Conservation (phyloP, 2,329 filamentous ascomycete species). For the Pochonia chlamydosporia region DNA sequence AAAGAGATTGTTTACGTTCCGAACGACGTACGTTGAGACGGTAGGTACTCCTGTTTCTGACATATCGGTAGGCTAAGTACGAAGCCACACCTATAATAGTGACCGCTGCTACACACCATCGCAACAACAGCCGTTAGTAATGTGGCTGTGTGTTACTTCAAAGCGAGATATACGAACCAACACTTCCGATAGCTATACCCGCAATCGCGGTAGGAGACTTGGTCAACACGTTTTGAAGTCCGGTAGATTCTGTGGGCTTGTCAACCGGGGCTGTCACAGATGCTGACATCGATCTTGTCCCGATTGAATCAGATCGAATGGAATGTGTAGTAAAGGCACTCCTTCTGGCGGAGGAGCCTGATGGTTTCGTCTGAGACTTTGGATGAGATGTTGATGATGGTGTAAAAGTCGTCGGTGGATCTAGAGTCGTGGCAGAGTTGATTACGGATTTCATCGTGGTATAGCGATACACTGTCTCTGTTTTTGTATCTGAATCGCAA, state of each 20-base stretch:
- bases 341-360: background rate
- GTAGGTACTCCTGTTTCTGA: background rate
- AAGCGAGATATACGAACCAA: background rate
- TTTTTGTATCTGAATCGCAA: slow-evolving; percentile 13
- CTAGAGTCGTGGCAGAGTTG: background rate
- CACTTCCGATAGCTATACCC: background rate
- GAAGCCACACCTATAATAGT: background rate
- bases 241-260: background rate
- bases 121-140: background rate
- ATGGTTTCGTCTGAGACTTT: background rate
- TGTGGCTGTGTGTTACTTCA: background rate
- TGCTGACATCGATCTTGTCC: background rate
- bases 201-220: background rate
- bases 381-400: background rate
- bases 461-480: slow-evolving; percentile 14
- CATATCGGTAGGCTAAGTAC: background rate
- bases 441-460: slow-evolving; percentile 4
- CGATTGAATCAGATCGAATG: background rate
- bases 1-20: background rate
- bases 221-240: background rate
- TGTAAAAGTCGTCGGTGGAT: background rate
- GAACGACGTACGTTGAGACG: background rate
- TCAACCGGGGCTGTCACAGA: background rate
- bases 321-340: background rate
- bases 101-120: background rate